Evolutionary conservation across 768 basidiomycete genomes (phyloP).

Genomic region (Psilocybe cubensis): DNA sequence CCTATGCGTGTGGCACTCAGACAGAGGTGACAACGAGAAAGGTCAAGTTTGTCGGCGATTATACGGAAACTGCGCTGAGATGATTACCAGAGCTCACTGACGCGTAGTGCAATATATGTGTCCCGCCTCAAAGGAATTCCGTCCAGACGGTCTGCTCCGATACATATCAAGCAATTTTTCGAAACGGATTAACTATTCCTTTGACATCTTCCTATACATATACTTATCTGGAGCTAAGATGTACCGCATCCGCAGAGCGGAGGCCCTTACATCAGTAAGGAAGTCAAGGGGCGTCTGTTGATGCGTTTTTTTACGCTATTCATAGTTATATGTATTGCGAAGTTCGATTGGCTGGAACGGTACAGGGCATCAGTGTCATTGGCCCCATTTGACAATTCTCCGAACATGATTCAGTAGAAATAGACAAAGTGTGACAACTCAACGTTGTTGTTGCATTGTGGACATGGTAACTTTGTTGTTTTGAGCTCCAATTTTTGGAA

Average conservation of each 20-base stretch:
- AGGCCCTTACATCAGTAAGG: neutral
- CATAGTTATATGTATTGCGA: neutral
- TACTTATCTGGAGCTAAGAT: neutral
- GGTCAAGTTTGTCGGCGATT: too few relatives aligned
- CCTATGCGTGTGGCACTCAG: too few relatives aligned
- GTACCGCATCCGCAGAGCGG: neutral
- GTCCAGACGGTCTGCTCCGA: neutral
- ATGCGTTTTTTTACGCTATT: neutral
- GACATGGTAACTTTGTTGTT: too few relatives aligned
- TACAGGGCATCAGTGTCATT: neutral
- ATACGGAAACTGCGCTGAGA: too few relatives aligned
- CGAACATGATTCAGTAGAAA: neutral
- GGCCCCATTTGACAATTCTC: neutral
- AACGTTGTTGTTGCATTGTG: too few relatives aligned
- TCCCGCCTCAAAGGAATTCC: neutral
- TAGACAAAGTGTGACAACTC: too few relatives aligned
- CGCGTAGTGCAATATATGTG: too few relatives aligned
- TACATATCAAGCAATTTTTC: neutral
- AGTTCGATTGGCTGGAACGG: neutral
- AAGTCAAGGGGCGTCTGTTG: neutral
- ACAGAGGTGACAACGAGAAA: too few relatives aligned
- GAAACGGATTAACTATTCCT: neutral
- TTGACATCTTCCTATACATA: neutral
- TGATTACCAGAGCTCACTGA: too few relatives aligned
- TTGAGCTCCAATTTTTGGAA: too few relatives aligned